Conservation (phyloP, 2,329 filamentous ascomycete genomes). For the Pestalotiopsis sp. region DNA sequence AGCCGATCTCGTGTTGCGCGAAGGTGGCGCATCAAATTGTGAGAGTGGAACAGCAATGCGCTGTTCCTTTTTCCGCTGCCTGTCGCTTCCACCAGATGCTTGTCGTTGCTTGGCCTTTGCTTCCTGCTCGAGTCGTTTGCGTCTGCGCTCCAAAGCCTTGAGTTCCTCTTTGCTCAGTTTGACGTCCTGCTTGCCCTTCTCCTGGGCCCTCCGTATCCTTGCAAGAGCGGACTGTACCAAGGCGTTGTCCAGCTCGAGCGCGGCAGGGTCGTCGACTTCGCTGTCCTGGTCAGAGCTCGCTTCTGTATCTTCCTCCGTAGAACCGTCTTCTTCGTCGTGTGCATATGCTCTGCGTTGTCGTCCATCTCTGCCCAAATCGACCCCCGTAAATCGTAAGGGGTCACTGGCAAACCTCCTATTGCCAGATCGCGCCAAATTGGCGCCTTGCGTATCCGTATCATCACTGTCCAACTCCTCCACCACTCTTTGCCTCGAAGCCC, state of each 20-base stretch:
- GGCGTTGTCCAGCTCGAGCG: slow-evolving; percentile 71
- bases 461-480: slow-evolving; percentile 72
- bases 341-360: slow-evolving; percentile 41
- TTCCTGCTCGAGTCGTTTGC: slow-evolving; percentile 59
- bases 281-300: slow-evolving; percentile 51
- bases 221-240: slow-evolving; percentile 78
- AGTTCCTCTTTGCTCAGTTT: slow-evolving; percentile 80
- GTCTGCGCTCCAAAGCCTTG: slow-evolving; percentile 73
- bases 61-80: slow-evolving; percentile 45
- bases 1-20: slow-evolving; percentile 35
- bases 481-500: slow-evolving; percentile 44
- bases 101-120: slow-evolving; percentile 47
- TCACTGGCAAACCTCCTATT: slow-evolving; percentile 60
- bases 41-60: slow-evolving; percentile 57
- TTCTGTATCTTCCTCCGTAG: slow-evolving; percentile 52
- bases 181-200: slow-evolving; percentile 76
- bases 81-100: slow-evolving; percentile 53
- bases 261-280: slow-evolving; percentile 58
- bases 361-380: slow-evolving; percentile 54
- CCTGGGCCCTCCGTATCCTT: slow-evolving; percentile 78
- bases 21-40: slow-evolving; percentile 48
- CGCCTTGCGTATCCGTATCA: slow-evolving; percentile 58
- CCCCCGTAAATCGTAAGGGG: slow-evolving; percentile 62
- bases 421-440: slow-evolving; percentile 48
- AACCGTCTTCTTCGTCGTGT: slow-evolving; percentile 50